Percentiles rank a stretch among this genome's conserved stretches.
phyloP scores from a whole-genome alignment of 2,329 filamentous ascomycete genomes.

The Bretziella fagacearum region DNA sequence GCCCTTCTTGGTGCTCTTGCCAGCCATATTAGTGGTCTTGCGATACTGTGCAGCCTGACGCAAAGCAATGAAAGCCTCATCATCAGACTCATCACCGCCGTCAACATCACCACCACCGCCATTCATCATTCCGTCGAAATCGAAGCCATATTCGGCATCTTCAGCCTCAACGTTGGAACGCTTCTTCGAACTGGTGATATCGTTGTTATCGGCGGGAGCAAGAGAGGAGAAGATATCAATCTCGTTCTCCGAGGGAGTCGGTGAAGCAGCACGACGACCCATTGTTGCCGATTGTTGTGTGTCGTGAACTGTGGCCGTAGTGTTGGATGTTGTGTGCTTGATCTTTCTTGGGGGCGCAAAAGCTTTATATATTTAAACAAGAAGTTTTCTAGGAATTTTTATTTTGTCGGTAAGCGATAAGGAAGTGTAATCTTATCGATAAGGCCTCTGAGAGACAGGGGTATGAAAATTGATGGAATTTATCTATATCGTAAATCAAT shows the following conservation, averaged over 20 bases:
- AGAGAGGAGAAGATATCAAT: constrained; percentile 75
- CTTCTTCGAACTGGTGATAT: constrained; percentile 23
- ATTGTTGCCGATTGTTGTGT: constrained; percentile 28
- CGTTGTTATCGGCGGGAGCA: constrained; percentile 44
- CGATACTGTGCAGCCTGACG: constrained; percentile 76
- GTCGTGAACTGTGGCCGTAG: too few species aligned
- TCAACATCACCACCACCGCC: constrained; percentile 22
- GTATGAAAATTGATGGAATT: too few species aligned
- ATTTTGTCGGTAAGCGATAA: too few species aligned
- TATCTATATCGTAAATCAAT: too few species aligned
- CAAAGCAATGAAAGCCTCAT: constrained; percentile 82
- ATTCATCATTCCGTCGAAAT: constrained; percentile 45
- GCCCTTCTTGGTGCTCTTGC: constrained; percentile 78
- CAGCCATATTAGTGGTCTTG: constrained; percentile 67
- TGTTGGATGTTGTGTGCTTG: too few species aligned
- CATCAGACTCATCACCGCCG: constrained; percentile 41
- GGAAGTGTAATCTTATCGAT: too few species aligned
- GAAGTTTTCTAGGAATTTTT: too few species aligned
- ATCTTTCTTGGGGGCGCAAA: too few species aligned
- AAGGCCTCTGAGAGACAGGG: too few species aligned
- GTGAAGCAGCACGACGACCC: constrained; percentile 59
- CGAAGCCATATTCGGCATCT: constrained; percentile 30
- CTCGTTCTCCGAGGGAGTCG: constrained; percentile 73
- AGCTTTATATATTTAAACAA: too few species aligned
- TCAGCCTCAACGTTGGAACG: constrained; percentile 12